Conservation (phyloP, 1,139 yeast genomes). For the Ashbya aceris region DNA sequence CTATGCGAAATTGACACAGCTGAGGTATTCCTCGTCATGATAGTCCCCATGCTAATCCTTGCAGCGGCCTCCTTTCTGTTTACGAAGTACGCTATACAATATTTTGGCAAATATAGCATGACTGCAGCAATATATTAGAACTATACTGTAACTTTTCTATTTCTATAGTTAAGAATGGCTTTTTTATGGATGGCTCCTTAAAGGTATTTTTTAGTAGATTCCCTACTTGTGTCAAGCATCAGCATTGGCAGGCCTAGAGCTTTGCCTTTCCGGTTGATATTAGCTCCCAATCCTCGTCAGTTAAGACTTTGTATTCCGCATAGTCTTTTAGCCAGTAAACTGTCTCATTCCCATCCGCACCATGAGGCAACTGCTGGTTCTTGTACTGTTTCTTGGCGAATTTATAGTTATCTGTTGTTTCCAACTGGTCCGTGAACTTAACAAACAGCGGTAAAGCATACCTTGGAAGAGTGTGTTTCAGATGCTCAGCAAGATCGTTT, state of each 20-base stretch:
- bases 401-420: constrained; percentile 76
- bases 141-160: constrained; percentile 1
- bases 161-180: background rate
- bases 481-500: constrained; percentile 34
- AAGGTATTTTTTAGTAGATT: background rate
- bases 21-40: constrained; percentile 13
- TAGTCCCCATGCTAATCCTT: constrained; percentile 11
- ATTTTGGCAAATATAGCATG: background rate
- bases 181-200: background rate
- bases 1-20: constrained; percentile 10
- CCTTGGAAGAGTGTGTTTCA: constrained; percentile 52
- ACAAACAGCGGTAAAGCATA: constrained; percentile 84
- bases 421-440: constrained; percentile 54
- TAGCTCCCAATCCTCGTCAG: constrained; percentile 50
- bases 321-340: constrained; percentile 63
- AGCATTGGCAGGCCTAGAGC: constrained; percentile 13
- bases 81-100: constrained; percentile 1
- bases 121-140: constrained; percentile 2
- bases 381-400: constrained; percentile 71
- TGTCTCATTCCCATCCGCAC: constrained; percentile 47
- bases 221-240: too few species aligned
- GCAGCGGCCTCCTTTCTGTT: constrained; percentile 5
- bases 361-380: constrained; percentile 69
- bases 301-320: constrained; percentile 46
- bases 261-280: constrained; percentile 32